Evolutionary conservation across 176 grass and related monocot genomes (phyloP), one percentile per base, ranked within the genome.

Genomic region (Musa beccarii): DNA sequence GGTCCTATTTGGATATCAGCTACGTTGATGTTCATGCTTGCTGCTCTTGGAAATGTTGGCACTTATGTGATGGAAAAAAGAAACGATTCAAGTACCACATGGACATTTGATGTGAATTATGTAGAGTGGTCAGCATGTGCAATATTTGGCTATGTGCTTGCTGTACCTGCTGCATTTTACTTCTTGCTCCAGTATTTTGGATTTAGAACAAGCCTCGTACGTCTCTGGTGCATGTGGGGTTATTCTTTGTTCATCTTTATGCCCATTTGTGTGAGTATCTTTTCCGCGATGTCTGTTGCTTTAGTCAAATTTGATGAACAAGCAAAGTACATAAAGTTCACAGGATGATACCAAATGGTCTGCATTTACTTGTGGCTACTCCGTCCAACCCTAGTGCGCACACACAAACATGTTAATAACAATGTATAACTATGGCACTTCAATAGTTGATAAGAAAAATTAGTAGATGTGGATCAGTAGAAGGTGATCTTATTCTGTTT

Each of bases 161-260:
- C 88, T 51, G 95, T 93, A 49, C 95, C 90, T 15, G 86, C 72
- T 78, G 69, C 75, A 75, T 93, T 93, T 76, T 98, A 86, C 82
- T 98, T 98, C 88, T 81, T 94, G 76, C 85, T 98, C 78, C 86
- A 84, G 75, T 98, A 98, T 73, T 94, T 93, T 83, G 95, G 90
- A 85, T 87, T 82, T 22, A 79, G 76, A 64, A 56, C 76, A 80
- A 94, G 84, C 79, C 86, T 93, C 69, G 67, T 98, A 61, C 84
- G 84, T 9, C 89, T 98, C 76, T 98, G 90, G 95, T 98, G 95
- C 72, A 79, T 94, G 82, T 98, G 95, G 95, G 95, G 95, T 59
- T 98, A 98, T 86, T 98, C 90, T 74, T 79, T 98, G 66, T 93
- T 91, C 81, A 80, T 94, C 84, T 98, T 98, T 70, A 74, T 98